Evolutionary conservation across 352 stramenopile genomes (phyloP), one percentile per base, ranked within the genome.

Genomic region (Phytophthora macrochlamydospora): DNA sequence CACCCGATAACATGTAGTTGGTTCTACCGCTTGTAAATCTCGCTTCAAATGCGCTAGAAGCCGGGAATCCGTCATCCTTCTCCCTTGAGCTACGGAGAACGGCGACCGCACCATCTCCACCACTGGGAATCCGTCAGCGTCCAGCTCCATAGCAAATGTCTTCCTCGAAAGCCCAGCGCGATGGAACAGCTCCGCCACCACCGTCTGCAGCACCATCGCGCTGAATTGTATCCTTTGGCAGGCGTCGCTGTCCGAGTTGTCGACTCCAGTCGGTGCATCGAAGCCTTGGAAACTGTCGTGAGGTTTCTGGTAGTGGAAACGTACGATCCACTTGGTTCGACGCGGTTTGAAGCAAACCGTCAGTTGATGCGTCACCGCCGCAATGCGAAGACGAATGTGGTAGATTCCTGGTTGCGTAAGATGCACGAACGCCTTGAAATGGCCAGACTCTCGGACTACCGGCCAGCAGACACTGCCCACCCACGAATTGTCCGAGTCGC

Each of bases 371-470:
- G 40, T 42, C 5, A 32, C 28, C n/a, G 35, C 30, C 3, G 29
- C 35, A 24, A 64, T 56, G 8, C 48, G 57, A 13, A 64, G 48
- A 7, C 48, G 46, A 32, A 64, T 44, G 37, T 24, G 14, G 42
- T 49, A 66, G 5, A 13, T 35, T 24, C 50, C 59, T n/a, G 59
- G 38, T 1, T 49, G 50, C 9, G 59, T 18, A 14, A 66, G 51
- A 38, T 60, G 59, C 24, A 66, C 50, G 31, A 55, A 66, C 30
- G 59, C 59, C 42, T 66, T 60, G 51, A 66, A 66, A 43, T 66
- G 59, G 13, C 59, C 59, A 9, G 59, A 66, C 7, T 66, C 59
- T 3, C 59, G 50, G 30, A 59, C 51, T 1, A 66, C 50, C 4
- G 51, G 59, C 59, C 59, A 66, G n/a, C 57, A 64, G 9, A 64